Conservation (phyloP, 2,329 filamentous ascomycete species). For the Colletotrichum euphorbiae region DNA sequence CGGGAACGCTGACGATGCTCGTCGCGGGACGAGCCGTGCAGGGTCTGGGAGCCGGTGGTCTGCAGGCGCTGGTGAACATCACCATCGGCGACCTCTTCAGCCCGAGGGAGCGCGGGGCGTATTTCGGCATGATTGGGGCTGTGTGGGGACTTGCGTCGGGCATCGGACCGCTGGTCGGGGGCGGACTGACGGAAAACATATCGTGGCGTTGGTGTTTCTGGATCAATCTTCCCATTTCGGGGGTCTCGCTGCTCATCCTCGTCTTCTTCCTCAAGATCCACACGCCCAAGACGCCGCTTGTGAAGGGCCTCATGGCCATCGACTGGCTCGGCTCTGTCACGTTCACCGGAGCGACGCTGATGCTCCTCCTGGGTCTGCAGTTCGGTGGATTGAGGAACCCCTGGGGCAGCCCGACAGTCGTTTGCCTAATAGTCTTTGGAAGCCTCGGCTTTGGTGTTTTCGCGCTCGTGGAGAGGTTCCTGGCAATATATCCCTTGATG, state of each 20-base stretch:
- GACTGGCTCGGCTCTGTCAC: slow-evolving; percentile 68
- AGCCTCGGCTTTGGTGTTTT: slow-evolving; percentile 73
- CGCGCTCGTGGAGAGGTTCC: slow-evolving; percentile 76
- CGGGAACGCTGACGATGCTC: slow-evolving; percentile 41
- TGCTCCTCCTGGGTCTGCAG: slow-evolving; percentile 88
- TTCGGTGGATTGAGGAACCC: slow-evolving; percentile 82
- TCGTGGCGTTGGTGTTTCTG: slow-evolving; percentile 80
- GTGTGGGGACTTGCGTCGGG: slow-evolving; percentile 75
- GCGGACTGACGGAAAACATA: slow-evolving; percentile 71
- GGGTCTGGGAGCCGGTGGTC: slow-evolving; percentile 67
- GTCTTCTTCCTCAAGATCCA: slow-evolving; percentile 75
- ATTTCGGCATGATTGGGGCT: slow-evolving; percentile 64
- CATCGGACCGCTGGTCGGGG: slow-evolving; percentile 76
- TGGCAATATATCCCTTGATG: slow-evolving; percentile 83
- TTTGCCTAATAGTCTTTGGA: slow-evolving; percentile 84
- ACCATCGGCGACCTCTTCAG: slow-evolving; percentile 68
- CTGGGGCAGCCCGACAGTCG: slow-evolving; percentile 79
- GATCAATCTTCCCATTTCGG: slow-evolving; percentile 68
- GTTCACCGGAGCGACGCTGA: slow-evolving; percentile 82
- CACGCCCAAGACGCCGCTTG: slow-evolving; percentile 70
- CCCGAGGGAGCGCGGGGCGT: slow-evolving; percentile 61
- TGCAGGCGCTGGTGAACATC: slow-evolving; percentile 71
- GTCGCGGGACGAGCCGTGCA: slow-evolving; percentile 53
- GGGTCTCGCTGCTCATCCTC: slow-evolving; percentile 59
- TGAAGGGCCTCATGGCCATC: slow-evolving; percentile 70